Base-by-base conservation (phyloP, 106 monocot species). In the Triglochin maritima region DNA sequence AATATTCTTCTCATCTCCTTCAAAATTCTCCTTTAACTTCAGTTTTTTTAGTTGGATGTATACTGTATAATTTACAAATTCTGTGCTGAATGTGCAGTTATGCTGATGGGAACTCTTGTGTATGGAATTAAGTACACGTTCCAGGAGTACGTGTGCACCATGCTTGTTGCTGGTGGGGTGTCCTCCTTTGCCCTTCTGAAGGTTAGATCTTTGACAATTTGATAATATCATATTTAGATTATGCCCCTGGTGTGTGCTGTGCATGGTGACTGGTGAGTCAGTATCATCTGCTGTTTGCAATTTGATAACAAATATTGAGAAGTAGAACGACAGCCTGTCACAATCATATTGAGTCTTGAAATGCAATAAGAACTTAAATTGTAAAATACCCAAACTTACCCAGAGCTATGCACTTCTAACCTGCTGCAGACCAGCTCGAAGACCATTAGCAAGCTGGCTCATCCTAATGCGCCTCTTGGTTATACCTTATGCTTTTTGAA, bases 151-250 rank as follows among this genome's bases (percentile, higher is more conserved):
- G 52, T 91, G 59, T 91, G 96, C 78, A 86, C 96, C 50, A 81
- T 88, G 70, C 96, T 96, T 71, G 86, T 96, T 83, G 96, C 96
- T 74, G 88, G 96, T 62, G 96, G 96, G 4, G 91, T 91, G 60
- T 96, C 96, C 48, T 41, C 92, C 45, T 98, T 92, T 86, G 98
- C 98, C 47, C 79, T 98, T 60, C 48, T 76, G 60, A 98, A 98
- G 90, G 95, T 94, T 10, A 70, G 72, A 49, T 5, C 64, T 64
- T 9, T 41, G 10, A n/a, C 47, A 9, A 49, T 7, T 15, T 10
- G 15, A 11, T 7, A 15, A 45, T n/a, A 13, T 64, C n/a, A 64
- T 45, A 11, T 54, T 5, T 70, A 16, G 12, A 58, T 16, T 29
- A 29, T 29, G 29, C 29, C 29, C 29, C 29, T 29, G 29, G 29